Conservation (phyloP, 148 eudicot genomes). For the Salicornia ramosissima region DNA sequence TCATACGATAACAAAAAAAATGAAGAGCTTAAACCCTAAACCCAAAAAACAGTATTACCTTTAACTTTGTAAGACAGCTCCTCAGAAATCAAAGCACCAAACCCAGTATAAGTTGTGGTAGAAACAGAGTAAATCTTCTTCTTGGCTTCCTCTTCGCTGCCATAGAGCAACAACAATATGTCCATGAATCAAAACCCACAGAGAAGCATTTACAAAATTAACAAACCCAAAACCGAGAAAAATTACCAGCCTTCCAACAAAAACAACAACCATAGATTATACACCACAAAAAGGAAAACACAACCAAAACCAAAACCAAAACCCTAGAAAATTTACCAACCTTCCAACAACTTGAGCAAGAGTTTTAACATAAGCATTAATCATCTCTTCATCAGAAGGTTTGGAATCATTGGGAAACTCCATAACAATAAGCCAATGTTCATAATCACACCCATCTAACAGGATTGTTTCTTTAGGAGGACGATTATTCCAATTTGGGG, state of each 20-base stretch:
- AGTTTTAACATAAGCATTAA: constrained; percentile 62
- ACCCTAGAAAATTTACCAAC: constrained; percentile 18
- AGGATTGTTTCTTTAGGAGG: constrained; percentile 83
- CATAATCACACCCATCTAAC: constrained; percentile 61
- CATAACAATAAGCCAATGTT: constrained; percentile 47
- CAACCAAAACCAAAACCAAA: not conserved
- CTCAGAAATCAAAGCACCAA: constrained; percentile 86
- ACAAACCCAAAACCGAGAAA: not conserved
- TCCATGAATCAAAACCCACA: not conserved
- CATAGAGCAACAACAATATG: not conserved
- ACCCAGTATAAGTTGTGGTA: constrained; percentile 87
- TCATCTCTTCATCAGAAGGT: constrained; percentile 44
- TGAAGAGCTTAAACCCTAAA: too few relatives aligned
- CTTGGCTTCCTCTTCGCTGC: constrained; percentile 90
- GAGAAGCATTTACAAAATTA: too few relatives aligned
- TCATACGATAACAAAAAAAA: too few relatives aligned
- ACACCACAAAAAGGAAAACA: not conserved
- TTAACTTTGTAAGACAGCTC: constrained; percentile 84
- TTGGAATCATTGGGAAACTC: constrained; percentile 34
- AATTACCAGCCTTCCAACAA: not conserved
- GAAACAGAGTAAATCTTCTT: constrained; percentile 90
- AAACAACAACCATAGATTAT: not conserved
- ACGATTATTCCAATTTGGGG: constrained; percentile 89
- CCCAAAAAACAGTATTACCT: constrained; percentile 36
- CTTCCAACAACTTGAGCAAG: constrained; percentile 75